A percentile compares a stretch with the other conserved stretches of the same genome.
These are phyloP conservation scores for Paecilomyces fulvus DNA, from an alignment of 2,329 filamentous ascomycete genomes.

Conservation along the genomic window DNA sequence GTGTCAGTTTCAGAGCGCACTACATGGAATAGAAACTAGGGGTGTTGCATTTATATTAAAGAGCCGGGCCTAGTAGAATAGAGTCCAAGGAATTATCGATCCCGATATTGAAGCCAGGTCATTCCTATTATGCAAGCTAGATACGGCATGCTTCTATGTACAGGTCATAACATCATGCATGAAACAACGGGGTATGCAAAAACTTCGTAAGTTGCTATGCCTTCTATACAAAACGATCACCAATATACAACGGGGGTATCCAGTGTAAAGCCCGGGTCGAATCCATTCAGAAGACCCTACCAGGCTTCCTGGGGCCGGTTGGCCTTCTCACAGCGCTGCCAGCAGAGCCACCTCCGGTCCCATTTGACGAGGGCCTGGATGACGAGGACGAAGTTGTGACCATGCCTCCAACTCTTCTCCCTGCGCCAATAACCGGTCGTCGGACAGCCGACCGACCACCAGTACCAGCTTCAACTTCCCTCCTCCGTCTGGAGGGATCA, in stretches of 20 bases:
- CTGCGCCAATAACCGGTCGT: conserved; percentile 19
- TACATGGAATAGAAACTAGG: too few relatives aligned
- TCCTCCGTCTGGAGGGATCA: conserved; percentile 24
- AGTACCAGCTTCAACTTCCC: conserved; percentile 27
- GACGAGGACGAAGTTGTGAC: conserved; percentile 20
- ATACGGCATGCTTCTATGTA: not conserved
- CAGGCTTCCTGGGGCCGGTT: conserved; percentile 23
- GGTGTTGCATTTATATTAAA: too few relatives aligned
- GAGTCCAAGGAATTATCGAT: not conserved
- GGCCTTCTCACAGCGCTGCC: conserved; percentile 34
- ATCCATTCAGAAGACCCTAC: conserved; percentile 23
- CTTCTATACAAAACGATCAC: not conserved
- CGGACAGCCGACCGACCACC: not conserved
- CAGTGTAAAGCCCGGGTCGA: not conserved
- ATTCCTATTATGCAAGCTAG: not conserved
- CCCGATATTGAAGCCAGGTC: too few relatives aligned
- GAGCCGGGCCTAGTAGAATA: not conserved
- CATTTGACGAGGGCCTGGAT: conserved; percentile 11
- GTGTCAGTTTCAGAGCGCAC: not conserved
- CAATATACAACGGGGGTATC: not conserved
- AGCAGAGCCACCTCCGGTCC: conserved; percentile 8
- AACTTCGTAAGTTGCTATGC: not conserved
- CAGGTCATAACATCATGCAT: not conserved
- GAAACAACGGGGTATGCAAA: not conserved
- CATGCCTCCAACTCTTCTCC: conserved; percentile 20